phyloP scores from a whole-genome alignment of 441 rosid genomes.

The Aleurites moluccanus region DNA sequence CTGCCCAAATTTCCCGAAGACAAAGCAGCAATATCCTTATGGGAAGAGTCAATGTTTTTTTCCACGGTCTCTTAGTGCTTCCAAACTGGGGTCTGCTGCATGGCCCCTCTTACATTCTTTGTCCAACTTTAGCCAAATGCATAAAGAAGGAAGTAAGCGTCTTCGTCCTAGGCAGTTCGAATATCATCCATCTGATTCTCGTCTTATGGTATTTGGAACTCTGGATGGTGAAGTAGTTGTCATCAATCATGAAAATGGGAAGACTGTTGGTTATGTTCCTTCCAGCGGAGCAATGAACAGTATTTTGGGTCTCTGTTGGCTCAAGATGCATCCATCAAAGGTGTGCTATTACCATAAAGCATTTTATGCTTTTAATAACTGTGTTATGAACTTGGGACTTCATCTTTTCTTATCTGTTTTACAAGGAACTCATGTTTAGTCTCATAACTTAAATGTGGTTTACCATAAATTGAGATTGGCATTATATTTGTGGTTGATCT shows the following conservation, averaged over 20 bases:
- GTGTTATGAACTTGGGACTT: neutral
- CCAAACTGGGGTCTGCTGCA: conserved; percentile 76
- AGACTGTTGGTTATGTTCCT: conserved; percentile 64
- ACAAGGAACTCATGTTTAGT: neutral
- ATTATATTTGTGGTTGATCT: neutral
- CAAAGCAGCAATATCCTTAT: conserved; percentile 27
- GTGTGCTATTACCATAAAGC: conserved; percentile 38
- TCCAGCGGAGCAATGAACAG: conserved; percentile 75
- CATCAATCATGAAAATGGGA: conserved; percentile 78
- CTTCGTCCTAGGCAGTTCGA: conserved; percentile 95
- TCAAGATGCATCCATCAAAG: conserved; percentile 77
- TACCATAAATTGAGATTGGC: neutral
- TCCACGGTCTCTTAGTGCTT: conserved; percentile 74
- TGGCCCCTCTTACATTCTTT: conserved; percentile 78
- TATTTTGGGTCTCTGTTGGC: conserved; percentile 97
- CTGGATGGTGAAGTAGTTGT: conserved; percentile 88
- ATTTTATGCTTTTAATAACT: conserved; percentile 14
- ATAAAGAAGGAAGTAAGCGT: conserved; percentile 45
- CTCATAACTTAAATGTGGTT: neutral
- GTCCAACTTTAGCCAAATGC: conserved; percentile 29
- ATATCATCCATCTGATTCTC: conserved; percentile 75
- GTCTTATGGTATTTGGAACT: conserved; percentile 90
- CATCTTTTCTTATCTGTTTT: neutral
- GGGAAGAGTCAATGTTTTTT: conserved; percentile 56
- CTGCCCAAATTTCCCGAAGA: conserved; percentile 33